Evolutionary conservation across 202 grass and related monocot species (phyloP).

Genomic region (Schoenoplectus tabernaemontani): DNA sequence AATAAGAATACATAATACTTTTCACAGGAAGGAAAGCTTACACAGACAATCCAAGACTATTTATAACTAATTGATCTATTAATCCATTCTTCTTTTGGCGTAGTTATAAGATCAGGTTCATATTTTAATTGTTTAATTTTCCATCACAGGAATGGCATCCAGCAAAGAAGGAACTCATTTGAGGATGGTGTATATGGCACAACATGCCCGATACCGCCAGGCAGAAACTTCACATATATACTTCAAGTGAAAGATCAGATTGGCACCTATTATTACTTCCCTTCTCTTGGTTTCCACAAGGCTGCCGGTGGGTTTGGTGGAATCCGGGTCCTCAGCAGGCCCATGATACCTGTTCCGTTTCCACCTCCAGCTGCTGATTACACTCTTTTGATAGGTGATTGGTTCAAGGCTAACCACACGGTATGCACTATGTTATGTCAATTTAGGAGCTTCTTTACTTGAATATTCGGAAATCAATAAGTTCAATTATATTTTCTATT

Average conservation of each 20-base stretch:
- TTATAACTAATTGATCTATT: no score
- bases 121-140: neutral
- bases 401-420: constrained; percentile 81
- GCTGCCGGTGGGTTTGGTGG: constrained; percentile 76
- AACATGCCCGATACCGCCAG: constrained; percentile 84
- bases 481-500: neutral
- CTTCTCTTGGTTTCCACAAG: constrained; percentile 87
- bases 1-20: no score
- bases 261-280: constrained; percentile 91
- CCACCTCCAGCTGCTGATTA: constrained; percentile 71
- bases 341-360: constrained; percentile 75
- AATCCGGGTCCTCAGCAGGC: constrained; percentile 69
- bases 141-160: constrained; percentile 63
- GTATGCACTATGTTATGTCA: constrained; percentile 26
- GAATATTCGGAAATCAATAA: neutral
- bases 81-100: neutral
- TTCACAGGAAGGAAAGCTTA: no score
- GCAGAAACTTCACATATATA: constrained; percentile 77
- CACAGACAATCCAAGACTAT: no score
- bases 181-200: constrained; percentile 82
- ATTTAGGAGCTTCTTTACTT: neutral
- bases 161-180: constrained; percentile 83
- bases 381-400: constrained; percentile 70
- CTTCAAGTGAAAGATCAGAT: constrained; percentile 94
- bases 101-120: neutral